Evolutionary conservation across 192 early-diverging fungal species (phyloP).

Genomic region (Pecoramyces ruminantium): DNA sequence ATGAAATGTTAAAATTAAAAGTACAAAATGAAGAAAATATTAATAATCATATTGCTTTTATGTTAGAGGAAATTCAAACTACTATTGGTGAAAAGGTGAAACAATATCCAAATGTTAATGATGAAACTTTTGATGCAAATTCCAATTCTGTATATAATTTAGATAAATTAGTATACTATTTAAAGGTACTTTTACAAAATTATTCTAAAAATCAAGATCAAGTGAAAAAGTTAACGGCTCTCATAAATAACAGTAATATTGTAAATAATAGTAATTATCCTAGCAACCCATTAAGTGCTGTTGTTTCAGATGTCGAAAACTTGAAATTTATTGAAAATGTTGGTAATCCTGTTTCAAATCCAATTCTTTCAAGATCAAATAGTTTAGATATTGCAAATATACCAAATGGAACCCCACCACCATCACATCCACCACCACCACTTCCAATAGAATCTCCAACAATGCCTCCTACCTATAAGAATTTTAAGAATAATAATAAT

Average conservation of each 20-base stretch:
- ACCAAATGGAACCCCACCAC: background rate
- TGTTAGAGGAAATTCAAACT: background rate
- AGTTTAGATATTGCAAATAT: background rate
- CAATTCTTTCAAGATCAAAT: background rate
- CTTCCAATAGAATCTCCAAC: background rate
- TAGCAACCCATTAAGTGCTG: background rate
- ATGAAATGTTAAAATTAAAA: no score
- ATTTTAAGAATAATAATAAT: background rate
- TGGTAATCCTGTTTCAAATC: background rate
- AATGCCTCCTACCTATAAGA: background rate
- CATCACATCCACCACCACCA: background rate
- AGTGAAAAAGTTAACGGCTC: background rate
- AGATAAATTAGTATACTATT: background rate
- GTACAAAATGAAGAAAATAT: background rate
- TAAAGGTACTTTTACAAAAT: background rate
- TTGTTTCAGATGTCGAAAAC: background rate
- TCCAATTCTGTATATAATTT: background rate
- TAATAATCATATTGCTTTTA: background rate
- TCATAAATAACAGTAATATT: background rate
- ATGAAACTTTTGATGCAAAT: background rate
- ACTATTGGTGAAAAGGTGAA: background rate
- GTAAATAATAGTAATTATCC: background rate
- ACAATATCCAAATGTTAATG: background rate
- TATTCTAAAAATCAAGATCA: background rate
- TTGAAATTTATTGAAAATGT: background rate